A percentile compares a stretch with the other conserved stretches of the same genome.
Conservation (phyloP, 1,284 basidiomycete genomes). For the Schizophyllum amplum region DNA sequence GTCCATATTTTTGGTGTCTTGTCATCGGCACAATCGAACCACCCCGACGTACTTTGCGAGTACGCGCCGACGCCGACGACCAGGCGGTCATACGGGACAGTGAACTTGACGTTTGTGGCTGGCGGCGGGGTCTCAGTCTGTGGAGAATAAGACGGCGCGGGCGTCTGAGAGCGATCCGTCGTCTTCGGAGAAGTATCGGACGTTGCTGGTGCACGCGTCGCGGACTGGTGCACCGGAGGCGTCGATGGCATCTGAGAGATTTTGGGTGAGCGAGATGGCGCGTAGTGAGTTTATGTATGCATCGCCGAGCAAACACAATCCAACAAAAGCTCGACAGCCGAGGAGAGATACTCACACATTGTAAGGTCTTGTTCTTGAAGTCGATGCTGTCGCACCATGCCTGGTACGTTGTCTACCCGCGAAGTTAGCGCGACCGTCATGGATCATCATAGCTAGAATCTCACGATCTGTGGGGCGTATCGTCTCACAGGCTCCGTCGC, state of each 20-base stretch:
- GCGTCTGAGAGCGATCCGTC: background rate
- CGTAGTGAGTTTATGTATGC: too few relatives aligned
- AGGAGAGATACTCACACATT: conserved; percentile 51
- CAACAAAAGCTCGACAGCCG: too few relatives aligned
- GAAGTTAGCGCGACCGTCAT: background rate
- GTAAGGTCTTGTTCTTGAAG: conserved; percentile 51
- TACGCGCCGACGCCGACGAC: conserved; percentile 83
- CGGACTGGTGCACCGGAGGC: conserved; percentile 22
- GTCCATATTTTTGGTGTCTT: conserved; percentile 15
- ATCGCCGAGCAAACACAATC: too few relatives aligned
- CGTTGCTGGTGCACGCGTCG: background rate
- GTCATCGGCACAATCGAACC: background rate
- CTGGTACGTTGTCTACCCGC: conserved; percentile 48
- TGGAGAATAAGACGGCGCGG: conserved; percentile 17
- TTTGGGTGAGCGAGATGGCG: too few relatives aligned
- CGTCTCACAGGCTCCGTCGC: conserved; percentile 73
- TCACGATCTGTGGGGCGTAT: conserved; percentile 44
- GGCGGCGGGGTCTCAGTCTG: conserved; percentile 8
- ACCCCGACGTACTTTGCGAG: conserved; percentile 68
- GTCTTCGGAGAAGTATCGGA: background rate
- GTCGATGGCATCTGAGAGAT: conserved; percentile 47
- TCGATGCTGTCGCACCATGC: conserved; percentile 73
- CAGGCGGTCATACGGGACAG: conserved; percentile 70
- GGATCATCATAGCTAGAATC: too few relatives aligned
- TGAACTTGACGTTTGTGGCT: conserved; percentile 27